Evolutionary conservation across 1,284 basidiomycete species (phyloP), one percentile per base, ranked within the genome.

Genomic region (Takashimella tepidaria): DNA sequence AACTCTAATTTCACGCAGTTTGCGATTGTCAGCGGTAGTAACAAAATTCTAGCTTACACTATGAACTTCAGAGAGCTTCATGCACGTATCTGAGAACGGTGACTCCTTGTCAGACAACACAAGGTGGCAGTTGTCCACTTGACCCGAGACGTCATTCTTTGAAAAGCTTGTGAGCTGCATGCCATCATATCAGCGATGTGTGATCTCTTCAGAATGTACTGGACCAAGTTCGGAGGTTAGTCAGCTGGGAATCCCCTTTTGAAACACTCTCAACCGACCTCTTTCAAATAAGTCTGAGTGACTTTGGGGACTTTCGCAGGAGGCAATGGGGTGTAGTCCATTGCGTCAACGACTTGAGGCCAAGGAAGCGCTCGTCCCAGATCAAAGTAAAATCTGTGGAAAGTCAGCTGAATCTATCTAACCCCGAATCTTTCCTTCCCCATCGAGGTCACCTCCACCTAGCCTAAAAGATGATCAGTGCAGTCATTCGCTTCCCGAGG

Each of bases 361-460:
- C 63, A 2, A 76, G 67, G 44, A 75, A 71, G 6, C 67, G 62
- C 49, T 67, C 62, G 47, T 76, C 73, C 74, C 74, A 77, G 31
- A 76, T 75, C 8, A 77, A 48, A 4, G 74, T 76, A 50, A 66
- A 76, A 49, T 75, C 74, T 69, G 54, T 37, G 8, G n/a, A 41
- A 31, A 31, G 37, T n/a, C 16, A 46, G n/a, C n/a, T n/a, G n/a
- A n/a, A n/a, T n/a, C n/a, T n/a, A n/a, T n/a, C n/a, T n/a, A n/a
- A n/a, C n/a, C n/a, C n/a, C n/a, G n/a, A 1, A n/a, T 16, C 68
- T 55, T 12, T 67, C 67, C 66, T 25, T 69, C 69, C 20, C 75
- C 73, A 50, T 76, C 75, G 3, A 76, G 63, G 58, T 77, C 75
- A 3, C 75, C 75, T 4, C 75, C 75, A 5, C 73, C 70, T 0